Percentiles rank a stretch among this genome's conserved stretches.
Conservation (phyloP, 495 filamentous ascomycete species). For the Trichoderma erinaceum region DNA sequence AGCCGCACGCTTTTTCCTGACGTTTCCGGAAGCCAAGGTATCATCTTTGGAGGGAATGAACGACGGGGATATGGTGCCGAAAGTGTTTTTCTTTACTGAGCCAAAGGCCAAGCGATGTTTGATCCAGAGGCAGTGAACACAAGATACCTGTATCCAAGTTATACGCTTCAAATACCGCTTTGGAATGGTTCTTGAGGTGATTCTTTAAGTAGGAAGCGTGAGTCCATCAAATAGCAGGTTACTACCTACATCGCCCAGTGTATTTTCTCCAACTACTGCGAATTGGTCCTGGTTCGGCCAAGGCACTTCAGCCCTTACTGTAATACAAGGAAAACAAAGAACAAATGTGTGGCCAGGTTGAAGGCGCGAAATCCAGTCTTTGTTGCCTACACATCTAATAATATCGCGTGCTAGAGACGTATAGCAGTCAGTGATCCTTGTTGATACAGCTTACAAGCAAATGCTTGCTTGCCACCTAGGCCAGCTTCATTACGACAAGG, state of each 20-base stretch:
- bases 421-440: too few species aligned
- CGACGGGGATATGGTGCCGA: constrained; percentile 39
- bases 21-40: constrained; percentile 27
- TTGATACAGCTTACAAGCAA: too few species aligned
- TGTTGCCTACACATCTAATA: background rate
- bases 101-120: constrained; percentile 42
- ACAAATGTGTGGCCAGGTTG: background rate
- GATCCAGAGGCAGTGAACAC: constrained; percentile 25
- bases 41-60: constrained; percentile 36
- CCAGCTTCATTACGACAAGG: background rate
- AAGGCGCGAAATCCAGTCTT: background rate
- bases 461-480: too few species aligned
- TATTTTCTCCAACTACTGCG: too few species aligned
- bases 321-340: background rate
- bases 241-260: background rate
- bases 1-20: constrained; percentile 27
- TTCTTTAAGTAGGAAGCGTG: too few species aligned
- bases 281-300: too few species aligned
- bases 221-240: too few species aligned
- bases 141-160: background rate
- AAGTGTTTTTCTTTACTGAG: constrained; percentile 37
- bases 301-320: background rate
- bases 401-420: background rate
- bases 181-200: too few species aligned
- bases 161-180: too few species aligned